Base-by-base conservation (phyloP, 163 green algal genomes). In the Scenedesmus sp. region DNA sequence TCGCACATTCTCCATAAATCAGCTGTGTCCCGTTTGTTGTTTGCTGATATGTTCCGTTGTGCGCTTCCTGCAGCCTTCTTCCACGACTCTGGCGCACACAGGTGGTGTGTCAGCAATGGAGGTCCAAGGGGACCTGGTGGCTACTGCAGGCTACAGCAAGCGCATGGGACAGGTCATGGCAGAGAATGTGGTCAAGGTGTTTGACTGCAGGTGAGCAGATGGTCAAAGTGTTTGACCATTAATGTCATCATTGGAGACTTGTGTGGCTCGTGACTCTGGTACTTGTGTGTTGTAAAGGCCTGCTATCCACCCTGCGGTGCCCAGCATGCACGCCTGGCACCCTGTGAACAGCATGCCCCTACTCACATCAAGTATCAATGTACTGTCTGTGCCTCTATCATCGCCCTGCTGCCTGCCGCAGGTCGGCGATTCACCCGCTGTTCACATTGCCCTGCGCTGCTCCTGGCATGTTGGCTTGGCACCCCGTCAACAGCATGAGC, bases 401-500 rank as follows among this genome's bases (percentile, higher is more conserved):
- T n/a, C n/a, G n/a, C n/a, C n/a, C n/a, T n/a, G n/a, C n/a, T n/a
- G n/a, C n/a, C n/a, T n/a, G n/a, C n/a, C n/a, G 70, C 59, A 91
- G 97, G 56, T 92, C 92, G 84, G 85, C 60, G 1, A 91, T 96
- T 16, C 93, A 95, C 13, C 91, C 96, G 89, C 79, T 97, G 74
- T 89, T 90, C 84, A 94, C 79, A 0, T 60, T 98, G 46, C 94
- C 95, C 13, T 97, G 96, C 91, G 55, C 89, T 0, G 26, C 81
- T 34, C 82, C 86, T 2, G 77, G 62, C 10, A 84, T 94, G 4
- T 93, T 95, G 2, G 74, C 88, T 66, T 98, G 98, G 95, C 96
- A 98, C 92, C 97, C 97, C 57, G 88, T 94, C 79, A 92, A 97
- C 86, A 90, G 93, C 59, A 92, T 91, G 84, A 96, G 91, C 6